Base-by-base conservation (phyloP, 306 rosid genomes). In the Senna tora region DNA sequence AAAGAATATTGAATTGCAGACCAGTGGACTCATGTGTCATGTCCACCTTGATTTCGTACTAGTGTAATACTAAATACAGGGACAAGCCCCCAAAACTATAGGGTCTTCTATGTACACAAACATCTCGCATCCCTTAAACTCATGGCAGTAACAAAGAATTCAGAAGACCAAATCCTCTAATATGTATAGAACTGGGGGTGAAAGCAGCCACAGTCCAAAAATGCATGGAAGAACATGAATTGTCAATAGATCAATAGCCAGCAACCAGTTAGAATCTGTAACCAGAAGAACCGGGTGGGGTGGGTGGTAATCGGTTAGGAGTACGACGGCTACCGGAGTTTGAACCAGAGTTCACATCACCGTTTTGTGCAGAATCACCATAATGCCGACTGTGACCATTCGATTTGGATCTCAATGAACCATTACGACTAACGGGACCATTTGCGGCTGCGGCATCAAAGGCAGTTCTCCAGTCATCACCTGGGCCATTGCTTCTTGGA, bases 361-460 rank as follows among this genome's bases (percentile, higher is more conserved):
- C 98, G 43, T 90, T 93, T 80, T 93, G 97, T 20, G 87, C 81
- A 34, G 92, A 87, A 69, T 90, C 97, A n/a, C 85, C 85, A 63
- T 77, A 63, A 75, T 84, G 90, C 52, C 98, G 81, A 66, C 85
- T 86, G 77, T 90, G 90, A 51, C 97, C 98, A 19, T 93, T 90
- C 30, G 97, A 93, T 55, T 83, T 82, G 52, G 97, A 87, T 67
- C 93, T 84, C 32, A 73, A 30, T 12, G 80, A 79, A 53, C 83
- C 80, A 33, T 80, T 71, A 17, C 65, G 82, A 72, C 90, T 81
- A 65, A 57, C 77, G 11, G 94, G 73, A 53, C 92, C 92, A 68
- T 85, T 89, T 49, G 92, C 87, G 14, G 97, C 97, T n/a, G 96
- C 97, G 14, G 96, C 93, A 79, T 93, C 97, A 71, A 93, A 93